A percentile compares a stretch with the other conserved stretches of the same genome.
These are phyloP conservation scores for Silene latifolia DNA, from an alignment of 148 eudicot species.

Conservation along the genomic window DNA sequence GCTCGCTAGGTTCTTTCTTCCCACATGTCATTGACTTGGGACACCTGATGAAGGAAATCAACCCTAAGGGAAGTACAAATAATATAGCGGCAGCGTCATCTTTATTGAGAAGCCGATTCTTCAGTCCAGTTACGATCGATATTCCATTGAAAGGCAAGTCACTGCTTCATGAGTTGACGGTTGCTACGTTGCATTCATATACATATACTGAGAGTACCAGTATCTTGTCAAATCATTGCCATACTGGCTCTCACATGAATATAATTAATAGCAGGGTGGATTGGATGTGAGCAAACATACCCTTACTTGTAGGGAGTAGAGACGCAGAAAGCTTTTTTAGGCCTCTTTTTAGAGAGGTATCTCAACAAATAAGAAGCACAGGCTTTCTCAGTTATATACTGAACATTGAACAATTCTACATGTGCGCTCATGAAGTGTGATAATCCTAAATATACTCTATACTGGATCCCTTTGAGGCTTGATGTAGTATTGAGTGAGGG, in stretches of 20 bases:
- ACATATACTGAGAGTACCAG: not conserved
- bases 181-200: not conserved
- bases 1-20: slow-evolving; percentile 47
- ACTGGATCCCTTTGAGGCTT: not conserved
- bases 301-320: not conserved
- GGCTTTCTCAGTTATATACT: not conserved
- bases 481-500: not conserved
- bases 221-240: not conserved
- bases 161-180: not conserved
- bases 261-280: not conserved
- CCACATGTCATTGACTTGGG: slow-evolving; percentile 64
- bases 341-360: too few species aligned
- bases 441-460: not conserved
- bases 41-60: slow-evolving; percentile 72
- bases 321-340: too few species aligned
- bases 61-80: slow-evolving; percentile 44
- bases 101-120: slow-evolving; percentile 55
- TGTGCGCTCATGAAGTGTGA: not conserved
- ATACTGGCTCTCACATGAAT: not conserved
- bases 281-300: not conserved
- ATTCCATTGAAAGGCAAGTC: slow-evolving; percentile 62
- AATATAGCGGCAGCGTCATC: slow-evolving; percentile 67
- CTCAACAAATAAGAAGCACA: not conserved
- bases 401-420: not conserved
- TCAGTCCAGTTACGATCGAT: slow-evolving; percentile 61